These are phyloP conservation scores for Malus orientalis DNA, from an alignment of 306 rosid species.

Conservation along the genomic window DNA sequence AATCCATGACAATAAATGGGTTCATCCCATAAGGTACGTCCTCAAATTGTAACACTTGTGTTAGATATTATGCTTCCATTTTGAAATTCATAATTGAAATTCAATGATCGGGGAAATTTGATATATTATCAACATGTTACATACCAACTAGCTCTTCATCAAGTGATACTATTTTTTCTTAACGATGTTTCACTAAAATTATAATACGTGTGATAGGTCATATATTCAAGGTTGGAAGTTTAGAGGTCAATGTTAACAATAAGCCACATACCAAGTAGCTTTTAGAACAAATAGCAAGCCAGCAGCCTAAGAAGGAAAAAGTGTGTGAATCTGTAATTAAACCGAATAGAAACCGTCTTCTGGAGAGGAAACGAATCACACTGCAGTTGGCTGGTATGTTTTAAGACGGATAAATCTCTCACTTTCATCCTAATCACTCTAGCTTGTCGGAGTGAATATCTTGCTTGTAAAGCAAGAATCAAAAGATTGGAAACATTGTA, in stretches of 20 bases:
- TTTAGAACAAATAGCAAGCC: background rate
- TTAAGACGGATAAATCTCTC: background rate
- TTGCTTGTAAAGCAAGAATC: background rate
- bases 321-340: background rate
- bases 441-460: background rate
- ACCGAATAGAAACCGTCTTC: background rate
- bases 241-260: too few relatives aligned
- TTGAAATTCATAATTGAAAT: too few relatives aligned
- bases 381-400: background rate
- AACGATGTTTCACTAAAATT: too few relatives aligned
- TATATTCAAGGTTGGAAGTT: too few relatives aligned
- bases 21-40: background rate
- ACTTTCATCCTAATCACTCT: background rate
- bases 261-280: too few relatives aligned
- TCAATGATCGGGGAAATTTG: too few relatives aligned
- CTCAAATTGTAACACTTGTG: background rate
- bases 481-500: background rate
- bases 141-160: too few relatives aligned
- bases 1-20: background rate
- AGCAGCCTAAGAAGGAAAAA: background rate
- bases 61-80: too few relatives aligned
- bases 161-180: too few relatives aligned
- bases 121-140: too few relatives aligned
- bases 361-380: background rate
- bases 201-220: too few relatives aligned